Base-by-base conservation (phyloP, 2,329 filamentous ascomycete genomes). In the Sarocladium brachiariae region DNA sequence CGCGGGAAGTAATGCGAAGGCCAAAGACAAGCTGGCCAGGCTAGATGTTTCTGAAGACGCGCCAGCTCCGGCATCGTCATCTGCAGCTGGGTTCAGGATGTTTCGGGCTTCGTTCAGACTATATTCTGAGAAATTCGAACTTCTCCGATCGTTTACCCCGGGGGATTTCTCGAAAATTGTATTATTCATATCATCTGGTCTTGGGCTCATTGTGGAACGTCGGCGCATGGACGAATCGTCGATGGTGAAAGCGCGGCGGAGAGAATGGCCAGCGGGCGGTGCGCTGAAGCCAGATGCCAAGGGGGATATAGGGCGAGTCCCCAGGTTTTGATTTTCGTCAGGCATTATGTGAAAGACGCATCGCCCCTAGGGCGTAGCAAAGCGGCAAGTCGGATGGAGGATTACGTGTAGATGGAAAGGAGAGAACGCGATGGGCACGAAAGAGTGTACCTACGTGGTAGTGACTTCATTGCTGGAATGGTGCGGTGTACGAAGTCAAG, bases 1-100 rank as follows among this genome's bases (percentile, higher is more conserved):
- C 1, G 91, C 90, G 2, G 92, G 92, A 13, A 97, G 70, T 45
- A 96, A 75, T 2, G 89, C 91, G 63, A 96, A 86, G 0, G 82
- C 84, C 30, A 97, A 71, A 1, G 92, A 90, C n/a, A 87, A 73
- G 2, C 83, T 87, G 54, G 93, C 84, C 80, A 89, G 89, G 54
- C 83, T 75, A 1, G 86, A 86, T 50, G 80, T 73, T 33, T 84
- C 80, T 14, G 72, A 65, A 16, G 69, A 59, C 23, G 68, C 52
- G 24, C 74, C 56, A 34, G 68, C 63, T n/a, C n/a, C n/a, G n/a
- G 65, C 53, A 49, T 55, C 57, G 21, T 67, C 64, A 6, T 60
- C 51, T 23, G 54, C 58, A 56, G 70, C 58, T 57, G 81, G 69
- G 68, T 84, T 63, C 73, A 92, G 70, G 23, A 93, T 71, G 56